A percentile compares a stretch with the other conserved stretches of the same genome.
Conservation (phyloP, 2,329 filamentous ascomycete species). For the Aspergillus awamori region DNA sequence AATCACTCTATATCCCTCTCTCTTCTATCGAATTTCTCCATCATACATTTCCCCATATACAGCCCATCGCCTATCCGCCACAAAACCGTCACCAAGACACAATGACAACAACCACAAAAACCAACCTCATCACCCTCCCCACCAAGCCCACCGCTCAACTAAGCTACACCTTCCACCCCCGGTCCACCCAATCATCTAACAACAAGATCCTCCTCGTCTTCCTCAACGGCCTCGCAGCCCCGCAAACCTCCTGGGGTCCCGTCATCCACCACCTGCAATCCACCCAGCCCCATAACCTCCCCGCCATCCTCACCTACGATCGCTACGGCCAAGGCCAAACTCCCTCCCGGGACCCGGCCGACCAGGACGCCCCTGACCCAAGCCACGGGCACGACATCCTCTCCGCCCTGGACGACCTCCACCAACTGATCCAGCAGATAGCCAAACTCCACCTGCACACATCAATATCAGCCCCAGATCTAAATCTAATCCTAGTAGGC, state of each 20-base stretch:
- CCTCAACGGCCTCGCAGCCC: conserved; percentile 48
- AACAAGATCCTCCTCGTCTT: conserved; percentile 44
- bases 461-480: conserved; percentile 26
- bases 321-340: conserved; percentile 60
- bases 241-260: conserved; percentile 43
- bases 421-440: conserved; percentile 48
- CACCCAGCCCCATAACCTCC: conserved; percentile 31
- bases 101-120: neutral
- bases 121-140: conserved; percentile 12
- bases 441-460: conserved; percentile 33
- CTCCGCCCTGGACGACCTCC: conserved; percentile 36
- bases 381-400: conserved; percentile 14
- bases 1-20: too few species aligned
- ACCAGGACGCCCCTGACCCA: conserved; percentile 35
- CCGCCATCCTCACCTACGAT: conserved; percentile 58
- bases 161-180: conserved; percentile 21
- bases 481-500: conserved; percentile 48
- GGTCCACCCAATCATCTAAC: neutral
- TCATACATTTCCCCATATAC: neutral
- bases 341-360: conserved; percentile 51
- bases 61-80: neutral
- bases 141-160: conserved; percentile 26
- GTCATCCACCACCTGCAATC: conserved; percentile 32
- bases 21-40: too few species aligned
- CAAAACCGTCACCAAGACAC: neutral